Conservation (phyloP, 192 early-diverging fungal genomes). For the Entomortierella lignicola region DNA sequence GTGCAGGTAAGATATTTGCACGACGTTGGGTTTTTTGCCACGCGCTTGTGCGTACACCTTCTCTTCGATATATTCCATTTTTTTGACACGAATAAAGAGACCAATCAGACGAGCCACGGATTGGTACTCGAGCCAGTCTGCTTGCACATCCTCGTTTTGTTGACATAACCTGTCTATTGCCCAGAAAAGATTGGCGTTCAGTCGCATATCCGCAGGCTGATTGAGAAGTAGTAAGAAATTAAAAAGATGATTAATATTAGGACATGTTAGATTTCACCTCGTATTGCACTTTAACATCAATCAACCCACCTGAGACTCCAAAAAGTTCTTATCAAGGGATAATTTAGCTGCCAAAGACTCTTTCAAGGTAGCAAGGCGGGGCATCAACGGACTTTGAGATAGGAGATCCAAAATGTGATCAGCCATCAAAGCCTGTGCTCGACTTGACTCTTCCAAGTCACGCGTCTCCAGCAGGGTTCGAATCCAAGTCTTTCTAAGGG, state of each 20-base stretch:
- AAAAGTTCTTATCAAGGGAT: slow-evolving; percentile 21
- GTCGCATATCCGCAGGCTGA: slow-evolving; percentile 47
- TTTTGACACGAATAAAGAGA: slow-evolving; percentile 50
- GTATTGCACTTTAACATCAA: too few relatives aligned
- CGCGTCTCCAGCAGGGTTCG: slow-evolving; percentile 24
- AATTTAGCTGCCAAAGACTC: slow-evolving; percentile 22
- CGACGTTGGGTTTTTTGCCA: slow-evolving; percentile 42
- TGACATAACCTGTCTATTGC: slow-evolving; percentile 35
- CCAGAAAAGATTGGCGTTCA: slow-evolving; percentile 51
- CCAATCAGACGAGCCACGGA: slow-evolving; percentile 32
- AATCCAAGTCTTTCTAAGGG: slow-evolving; percentile 61
- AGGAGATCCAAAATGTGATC: slow-evolving; percentile 28
- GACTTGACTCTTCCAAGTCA: slow-evolving; percentile 36
- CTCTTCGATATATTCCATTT: slow-evolving; percentile 38
- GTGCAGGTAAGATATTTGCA: slow-evolving; percentile 44
- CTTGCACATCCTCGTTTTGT: slow-evolving; percentile 8
- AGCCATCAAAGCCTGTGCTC: slow-evolving; percentile 37
- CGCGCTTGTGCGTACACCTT: slow-evolving; percentile 42
- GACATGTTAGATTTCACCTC: too few relatives aligned
- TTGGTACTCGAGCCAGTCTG: slow-evolving; percentile 44
- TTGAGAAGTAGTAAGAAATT: not conserved
- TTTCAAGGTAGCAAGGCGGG: slow-evolving; percentile 30
- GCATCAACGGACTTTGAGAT: slow-evolving; percentile 30
- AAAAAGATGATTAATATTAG: not conserved
- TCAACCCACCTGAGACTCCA: slow-evolving; percentile 30